These are phyloP conservation scores for Cytospora schulzeri DNA, from an alignment of 2,329 filamentous ascomycete species.

Conservation along the genomic window DNA sequence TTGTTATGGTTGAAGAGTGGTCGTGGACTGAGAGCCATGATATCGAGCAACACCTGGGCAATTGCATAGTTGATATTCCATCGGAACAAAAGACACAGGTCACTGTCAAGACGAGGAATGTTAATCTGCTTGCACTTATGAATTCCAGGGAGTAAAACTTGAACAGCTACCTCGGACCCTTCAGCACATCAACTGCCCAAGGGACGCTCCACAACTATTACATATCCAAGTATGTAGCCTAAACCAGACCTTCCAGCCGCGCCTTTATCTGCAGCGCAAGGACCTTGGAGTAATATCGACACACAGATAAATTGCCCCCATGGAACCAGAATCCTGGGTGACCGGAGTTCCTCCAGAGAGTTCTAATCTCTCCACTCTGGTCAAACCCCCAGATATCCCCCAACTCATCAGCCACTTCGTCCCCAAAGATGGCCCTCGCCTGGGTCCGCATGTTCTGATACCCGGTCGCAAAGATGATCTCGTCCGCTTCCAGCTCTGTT, in stretches of 20 bases:
- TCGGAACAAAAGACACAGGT: background rate
- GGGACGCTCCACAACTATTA: no score
- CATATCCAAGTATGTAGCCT: background rate
- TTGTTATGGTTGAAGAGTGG: background rate
- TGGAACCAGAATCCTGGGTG: conserved; percentile 69
- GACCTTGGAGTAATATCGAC: conserved; percentile 60
- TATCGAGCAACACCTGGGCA: no score
- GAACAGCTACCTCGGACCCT: background rate
- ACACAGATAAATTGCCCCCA: conserved; percentile 65
- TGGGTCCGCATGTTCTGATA: conserved; percentile 70
- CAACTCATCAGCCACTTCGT: conserved; percentile 59
- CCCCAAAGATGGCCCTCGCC: conserved; percentile 63
- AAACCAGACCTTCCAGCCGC: conserved; percentile 35
- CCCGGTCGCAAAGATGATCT: conserved; percentile 65
- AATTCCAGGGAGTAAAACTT: background rate
- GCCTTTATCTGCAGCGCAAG: conserved; percentile 57
- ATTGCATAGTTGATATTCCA: no score
- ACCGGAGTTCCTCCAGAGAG: conserved; percentile 61
- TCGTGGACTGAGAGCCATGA: background rate
- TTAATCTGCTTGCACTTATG: background rate
- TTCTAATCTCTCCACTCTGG: conserved; percentile 56
- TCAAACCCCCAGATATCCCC: conserved; percentile 66
- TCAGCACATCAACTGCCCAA: background rate
- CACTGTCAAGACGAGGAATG: background rate
- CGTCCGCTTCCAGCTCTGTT: conserved; percentile 58